Conservation (phyloP, 306 rosid species). For the Gynostemma pentaphyllum region DNA sequence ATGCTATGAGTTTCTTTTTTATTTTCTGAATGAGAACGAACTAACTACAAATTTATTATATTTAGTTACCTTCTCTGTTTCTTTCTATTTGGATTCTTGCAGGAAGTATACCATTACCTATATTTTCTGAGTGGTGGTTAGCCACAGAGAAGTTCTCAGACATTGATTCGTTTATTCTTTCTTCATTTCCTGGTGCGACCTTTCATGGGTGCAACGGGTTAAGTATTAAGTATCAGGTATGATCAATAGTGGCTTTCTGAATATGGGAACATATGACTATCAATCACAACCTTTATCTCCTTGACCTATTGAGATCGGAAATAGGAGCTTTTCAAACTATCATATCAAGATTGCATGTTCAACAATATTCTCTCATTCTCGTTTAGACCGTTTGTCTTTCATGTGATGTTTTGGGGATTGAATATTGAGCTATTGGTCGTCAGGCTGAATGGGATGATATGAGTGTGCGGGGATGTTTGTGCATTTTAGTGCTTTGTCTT, state of each 20-base stretch:
- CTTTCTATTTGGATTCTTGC: conserved; percentile 6
- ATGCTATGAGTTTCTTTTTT: no score
- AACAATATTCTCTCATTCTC: background rate
- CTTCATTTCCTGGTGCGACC: conserved; percentile 59
- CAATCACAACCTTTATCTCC: background rate
- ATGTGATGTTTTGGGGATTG: background rate
- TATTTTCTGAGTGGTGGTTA: conserved; percentile 98
- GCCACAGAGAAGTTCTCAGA: conserved; percentile 65
- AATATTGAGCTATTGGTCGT: background rate
- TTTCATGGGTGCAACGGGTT: conserved; percentile 76
- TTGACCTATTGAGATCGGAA: background rate
- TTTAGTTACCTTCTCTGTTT: background rate
- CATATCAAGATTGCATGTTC: background rate
- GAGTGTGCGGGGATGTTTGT: background rate
- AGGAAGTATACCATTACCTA: conserved; percentile 85
- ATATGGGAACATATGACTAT: background rate
- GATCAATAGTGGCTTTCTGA: background rate
- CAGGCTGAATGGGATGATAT: background rate
- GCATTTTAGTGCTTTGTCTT: background rate
- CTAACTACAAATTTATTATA: background rate
- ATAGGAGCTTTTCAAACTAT: background rate
- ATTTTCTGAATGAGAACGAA: background rate
- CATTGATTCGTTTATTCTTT: conserved; percentile 68
- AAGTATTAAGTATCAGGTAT: conserved; percentile 86
- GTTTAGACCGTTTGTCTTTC: background rate